A percentile compares a stretch with the other conserved stretches of the same genome.
Conservation (phyloP, 495 filamentous ascomycete species). For the Talaromyces proteolyticus region DNA sequence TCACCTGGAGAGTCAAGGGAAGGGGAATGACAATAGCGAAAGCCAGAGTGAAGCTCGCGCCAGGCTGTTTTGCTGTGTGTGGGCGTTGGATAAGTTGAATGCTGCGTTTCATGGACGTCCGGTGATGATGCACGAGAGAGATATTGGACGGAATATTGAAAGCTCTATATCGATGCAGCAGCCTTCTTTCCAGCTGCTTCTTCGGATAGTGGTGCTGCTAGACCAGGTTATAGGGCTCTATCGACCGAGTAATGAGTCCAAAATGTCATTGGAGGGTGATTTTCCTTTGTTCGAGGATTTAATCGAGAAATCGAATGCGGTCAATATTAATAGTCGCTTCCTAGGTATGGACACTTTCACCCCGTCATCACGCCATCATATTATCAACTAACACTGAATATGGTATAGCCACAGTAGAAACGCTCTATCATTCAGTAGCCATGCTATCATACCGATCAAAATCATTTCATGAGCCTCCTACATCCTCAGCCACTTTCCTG, state of each 20-base stretch:
- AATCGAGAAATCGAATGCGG: background rate
- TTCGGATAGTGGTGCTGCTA: background rate
- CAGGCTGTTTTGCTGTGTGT: background rate
- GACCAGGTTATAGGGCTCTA: constrained; percentile 4
- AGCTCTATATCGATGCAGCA: background rate
- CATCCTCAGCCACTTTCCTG: background rate
- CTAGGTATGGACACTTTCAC: background rate
- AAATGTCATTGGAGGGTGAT: background rate
- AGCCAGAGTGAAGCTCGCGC: background rate
- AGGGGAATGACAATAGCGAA: no score
- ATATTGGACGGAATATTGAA: background rate
- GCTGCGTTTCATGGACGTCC: constrained; percentile 3
- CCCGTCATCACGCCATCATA: background rate
- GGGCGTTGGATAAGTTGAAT: constrained; percentile 5
- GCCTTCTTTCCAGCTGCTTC: background rate
- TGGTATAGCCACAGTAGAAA: background rate
- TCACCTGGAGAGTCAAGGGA: background rate
- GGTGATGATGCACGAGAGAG: background rate
- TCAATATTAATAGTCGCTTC: background rate
- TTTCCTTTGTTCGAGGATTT: constrained; percentile 5
- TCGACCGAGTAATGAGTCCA: background rate
- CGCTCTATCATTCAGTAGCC: constrained; percentile 57
- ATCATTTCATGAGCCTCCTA: background rate
- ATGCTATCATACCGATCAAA: constrained; percentile 47
- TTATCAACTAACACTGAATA: background rate